phyloP scores from a whole-genome alignment of 441 rosid species.

The Populus hybrid region DNA sequence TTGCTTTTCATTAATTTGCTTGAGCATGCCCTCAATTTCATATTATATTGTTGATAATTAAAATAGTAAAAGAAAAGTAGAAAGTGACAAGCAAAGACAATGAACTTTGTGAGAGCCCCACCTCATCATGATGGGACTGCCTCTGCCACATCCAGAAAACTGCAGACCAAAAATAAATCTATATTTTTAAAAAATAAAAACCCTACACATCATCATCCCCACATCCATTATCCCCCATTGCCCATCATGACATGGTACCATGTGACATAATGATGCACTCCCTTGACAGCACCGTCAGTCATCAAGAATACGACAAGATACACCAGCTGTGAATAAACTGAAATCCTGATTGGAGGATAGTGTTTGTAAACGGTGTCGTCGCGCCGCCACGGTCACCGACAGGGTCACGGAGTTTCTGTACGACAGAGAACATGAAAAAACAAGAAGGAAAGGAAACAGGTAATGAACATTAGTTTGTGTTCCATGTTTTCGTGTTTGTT shows the following conservation, averaged over 20 bases:
- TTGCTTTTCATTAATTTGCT: neutral
- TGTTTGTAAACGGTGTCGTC: conserved; percentile 6
- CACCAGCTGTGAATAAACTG: neutral
- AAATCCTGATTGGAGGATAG: neutral
- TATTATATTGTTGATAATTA: neutral
- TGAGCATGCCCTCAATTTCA: neutral
- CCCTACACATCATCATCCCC: neutral
- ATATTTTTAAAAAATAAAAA: neutral
- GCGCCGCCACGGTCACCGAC: conserved; percentile 22
- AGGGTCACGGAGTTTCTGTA: conserved; percentile 26
- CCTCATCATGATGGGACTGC: conserved; percentile 19
- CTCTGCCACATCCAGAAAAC: neutral
- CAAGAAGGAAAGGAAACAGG: neutral
- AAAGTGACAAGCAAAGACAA: conserved; percentile 10
- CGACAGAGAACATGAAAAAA: neutral
- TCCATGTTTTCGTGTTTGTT: neutral
- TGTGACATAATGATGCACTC: neutral
- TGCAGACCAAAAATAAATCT: neutral
- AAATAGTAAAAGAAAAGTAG: neutral
- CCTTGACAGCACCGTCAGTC: conserved; percentile 16
- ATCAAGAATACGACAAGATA: neutral
- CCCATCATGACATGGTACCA: neutral
- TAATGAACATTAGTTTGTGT: neutral
- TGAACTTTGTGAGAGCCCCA: conserved; percentile 7
- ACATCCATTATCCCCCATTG: neutral